Conservation (phyloP, 257 asterid genomes). For the Penstemon newberryi region DNA sequence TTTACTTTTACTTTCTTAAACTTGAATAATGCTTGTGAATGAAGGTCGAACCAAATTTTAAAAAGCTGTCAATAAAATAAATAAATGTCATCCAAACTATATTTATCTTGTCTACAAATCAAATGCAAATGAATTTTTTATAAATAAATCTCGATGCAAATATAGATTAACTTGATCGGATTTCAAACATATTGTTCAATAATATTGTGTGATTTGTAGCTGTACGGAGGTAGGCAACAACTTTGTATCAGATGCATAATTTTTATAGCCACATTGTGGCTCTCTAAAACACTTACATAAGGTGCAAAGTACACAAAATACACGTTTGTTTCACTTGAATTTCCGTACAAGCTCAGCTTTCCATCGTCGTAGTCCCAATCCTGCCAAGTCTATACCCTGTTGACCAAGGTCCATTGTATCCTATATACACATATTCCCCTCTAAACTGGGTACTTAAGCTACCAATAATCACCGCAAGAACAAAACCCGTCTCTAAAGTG, state of each 20-base stretch:
- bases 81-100: no score
- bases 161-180: no score
- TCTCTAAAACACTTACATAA: no score
- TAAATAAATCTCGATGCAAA: no score
- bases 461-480: conserved; percentile 38
- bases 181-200: no score
- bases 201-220: no score
- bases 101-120: no score
- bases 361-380: not conserved
- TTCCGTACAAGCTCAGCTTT: not conserved
- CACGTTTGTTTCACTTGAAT: not conserved
- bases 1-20: no score
- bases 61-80: no score
- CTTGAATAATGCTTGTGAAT: no score
- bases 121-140: no score
- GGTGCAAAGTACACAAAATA: not conserved
- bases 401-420: not conserved
- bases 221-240: not conserved
- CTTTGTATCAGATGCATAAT: not conserved
- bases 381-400: not conserved
- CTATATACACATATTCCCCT: not conserved
- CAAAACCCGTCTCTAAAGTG: conserved; percentile 50
- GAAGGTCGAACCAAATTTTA: no score
- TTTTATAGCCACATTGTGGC: not conserved
- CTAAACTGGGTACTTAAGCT: conserved; percentile 7